These are phyloP conservation scores for Suzukiozyma palmioleophila DNA, from an alignment of 1,139 yeast genomes.

Conservation along the genomic window DNA sequence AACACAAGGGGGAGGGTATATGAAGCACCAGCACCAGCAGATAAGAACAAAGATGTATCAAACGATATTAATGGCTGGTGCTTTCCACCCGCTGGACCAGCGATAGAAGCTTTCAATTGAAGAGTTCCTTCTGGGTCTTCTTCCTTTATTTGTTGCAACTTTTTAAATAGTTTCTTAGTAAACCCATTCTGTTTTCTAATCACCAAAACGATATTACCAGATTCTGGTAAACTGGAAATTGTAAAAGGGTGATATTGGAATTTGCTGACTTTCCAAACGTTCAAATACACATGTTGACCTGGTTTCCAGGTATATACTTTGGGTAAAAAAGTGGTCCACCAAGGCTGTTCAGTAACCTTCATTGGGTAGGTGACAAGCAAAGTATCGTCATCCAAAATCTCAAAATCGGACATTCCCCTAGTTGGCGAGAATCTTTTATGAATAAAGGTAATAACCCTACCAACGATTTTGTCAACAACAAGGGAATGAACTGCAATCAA, in stretches of 20 bases:
- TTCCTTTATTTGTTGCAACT: constrained; percentile 13
- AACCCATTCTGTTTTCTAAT: constrained; percentile 41
- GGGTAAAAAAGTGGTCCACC: constrained; percentile 33
- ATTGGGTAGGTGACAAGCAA: constrained; percentile 35
- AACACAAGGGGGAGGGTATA: constrained; percentile 45
- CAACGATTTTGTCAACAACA: constrained; percentile 38
- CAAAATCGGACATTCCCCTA: constrained; percentile 34
- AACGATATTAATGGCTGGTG: constrained; percentile 40
- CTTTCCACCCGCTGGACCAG: constrained; percentile 45
- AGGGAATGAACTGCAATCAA: constrained; percentile 41
- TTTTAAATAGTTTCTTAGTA: constrained; percentile 31
- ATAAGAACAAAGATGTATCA: constrained; percentile 34
- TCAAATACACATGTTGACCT: constrained; percentile 44
- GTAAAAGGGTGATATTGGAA: constrained; percentile 49
- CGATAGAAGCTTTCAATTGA: constrained; percentile 27
- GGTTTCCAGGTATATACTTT: constrained; percentile 42
- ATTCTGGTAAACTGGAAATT: constrained; percentile 32
- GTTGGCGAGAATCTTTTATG: constrained; percentile 35
- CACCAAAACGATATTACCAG: constrained; percentile 36
- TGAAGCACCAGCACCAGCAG: constrained; percentile 48
- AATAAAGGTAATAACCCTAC: constrained; percentile 24
- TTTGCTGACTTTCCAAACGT: constrained; percentile 30
- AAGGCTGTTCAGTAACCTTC: constrained; percentile 13
- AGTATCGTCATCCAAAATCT: constrained; percentile 38
- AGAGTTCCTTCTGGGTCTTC: constrained; percentile 7